Conservation (phyloP, 345 rosid species). For the Rhodomyrtus tomentosa region DNA sequence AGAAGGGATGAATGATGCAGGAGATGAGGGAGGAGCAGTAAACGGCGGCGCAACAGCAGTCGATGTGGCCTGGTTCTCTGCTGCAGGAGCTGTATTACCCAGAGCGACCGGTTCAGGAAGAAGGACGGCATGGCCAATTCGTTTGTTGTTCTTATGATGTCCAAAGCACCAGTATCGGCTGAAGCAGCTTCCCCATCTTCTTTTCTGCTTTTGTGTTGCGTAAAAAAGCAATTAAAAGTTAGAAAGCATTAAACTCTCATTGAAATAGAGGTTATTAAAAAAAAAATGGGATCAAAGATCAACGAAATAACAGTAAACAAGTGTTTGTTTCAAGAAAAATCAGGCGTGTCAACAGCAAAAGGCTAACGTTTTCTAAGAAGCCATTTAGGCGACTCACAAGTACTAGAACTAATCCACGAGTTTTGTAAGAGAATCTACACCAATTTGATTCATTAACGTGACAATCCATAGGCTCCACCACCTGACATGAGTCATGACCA, state of each 20-base stretch:
- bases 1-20: constrained; percentile 79
- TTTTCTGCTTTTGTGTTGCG: constrained; percentile 37
- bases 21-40: constrained; percentile 95
- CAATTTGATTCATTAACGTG: neutral
- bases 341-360: neutral
- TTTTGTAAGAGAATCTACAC: neutral
- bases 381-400: neutral
- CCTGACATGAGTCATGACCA: neutral
- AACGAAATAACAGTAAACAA: too few species aligned
- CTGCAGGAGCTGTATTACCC: constrained; percentile 18
- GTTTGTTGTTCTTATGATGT: constrained; percentile 53
- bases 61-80: constrained; percentile 35
- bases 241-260: neutral
- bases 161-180: constrained; percentile 79
- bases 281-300: neutral
- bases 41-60: constrained; percentile 55
- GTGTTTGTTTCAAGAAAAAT: neutral
- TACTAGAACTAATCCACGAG: neutral
- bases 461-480: neutral
- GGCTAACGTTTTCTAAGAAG: neutral
- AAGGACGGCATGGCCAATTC: constrained; percentile 82
- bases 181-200: constrained; percentile 87
- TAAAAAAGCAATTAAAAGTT: neutral
- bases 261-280: neutral
- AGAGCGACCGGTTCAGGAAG: constrained; percentile 48